phyloP scores from a whole-genome alignment of 441 rosid species.

The Populus tomentosa region DNA sequence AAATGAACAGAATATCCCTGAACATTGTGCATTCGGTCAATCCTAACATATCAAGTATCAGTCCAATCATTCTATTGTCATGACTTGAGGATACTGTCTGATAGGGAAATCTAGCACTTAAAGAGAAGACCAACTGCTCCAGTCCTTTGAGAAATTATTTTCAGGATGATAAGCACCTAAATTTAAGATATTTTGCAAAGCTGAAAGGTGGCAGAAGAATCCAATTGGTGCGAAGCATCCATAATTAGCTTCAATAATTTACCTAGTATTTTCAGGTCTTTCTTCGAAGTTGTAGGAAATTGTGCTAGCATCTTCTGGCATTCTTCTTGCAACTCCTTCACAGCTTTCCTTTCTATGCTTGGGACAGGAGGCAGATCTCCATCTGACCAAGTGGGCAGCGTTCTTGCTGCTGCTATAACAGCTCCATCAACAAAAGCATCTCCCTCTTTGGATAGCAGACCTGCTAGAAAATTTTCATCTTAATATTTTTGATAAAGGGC shows the following conservation, averaged over 20 bases:
- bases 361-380: conserved; percentile 75
- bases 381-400: conserved; percentile 85
- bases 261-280: conserved; percentile 78
- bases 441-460: conserved; percentile 33
- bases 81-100: not conserved
- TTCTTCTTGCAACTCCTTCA: conserved; percentile 72
- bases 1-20: not conserved
- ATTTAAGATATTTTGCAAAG: not conserved
- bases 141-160: too few species aligned
- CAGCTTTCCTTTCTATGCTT: conserved; percentile 69
- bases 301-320: conserved; percentile 61
- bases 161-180: not conserved
- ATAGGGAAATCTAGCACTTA: not conserved
- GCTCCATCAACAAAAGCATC: conserved; percentile 79
- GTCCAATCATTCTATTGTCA: not conserved
- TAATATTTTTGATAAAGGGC: not conserved
- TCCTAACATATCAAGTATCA: not conserved
- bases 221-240: not conserved
- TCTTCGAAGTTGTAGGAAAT: conserved; percentile 61
- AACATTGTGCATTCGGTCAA: not conserved
- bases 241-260: conserved; percentile 3
- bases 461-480: conserved; percentile 28
- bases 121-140: too few species aligned
- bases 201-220: not conserved
- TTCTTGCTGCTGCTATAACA: conserved; percentile 81